Conservation (phyloP, 75 land plant species). For the Gnetum montanum region DNA sequence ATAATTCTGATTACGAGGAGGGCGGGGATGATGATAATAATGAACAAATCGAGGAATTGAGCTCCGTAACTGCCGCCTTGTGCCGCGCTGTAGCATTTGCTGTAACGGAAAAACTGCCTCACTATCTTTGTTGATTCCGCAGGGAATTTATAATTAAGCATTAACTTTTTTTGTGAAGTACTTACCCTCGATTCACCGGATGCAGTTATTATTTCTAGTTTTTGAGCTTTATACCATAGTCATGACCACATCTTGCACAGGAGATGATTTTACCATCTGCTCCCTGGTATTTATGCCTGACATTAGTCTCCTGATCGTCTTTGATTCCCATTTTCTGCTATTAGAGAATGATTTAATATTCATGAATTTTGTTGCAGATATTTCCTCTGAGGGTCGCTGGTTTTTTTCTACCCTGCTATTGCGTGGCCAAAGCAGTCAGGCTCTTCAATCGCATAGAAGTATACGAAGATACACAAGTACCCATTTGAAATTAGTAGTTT, state of each 20-base stretch:
- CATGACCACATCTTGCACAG: slow-evolving; percentile 13
- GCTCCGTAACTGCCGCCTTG: background rate
- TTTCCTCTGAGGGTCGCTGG: slow-evolving; percentile 22
- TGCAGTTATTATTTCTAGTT: slow-evolving; percentile 19
- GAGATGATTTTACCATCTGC: slow-evolving; percentile 13
- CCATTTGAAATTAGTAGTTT: too few relatives aligned
- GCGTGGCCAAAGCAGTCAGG: slow-evolving; percentile 19
- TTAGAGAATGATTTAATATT: too few relatives aligned
- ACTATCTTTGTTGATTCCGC: background rate
- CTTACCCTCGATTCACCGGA: too few relatives aligned
- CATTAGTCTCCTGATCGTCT: too few relatives aligned
- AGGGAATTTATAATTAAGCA: background rate
- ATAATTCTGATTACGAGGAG: too few relatives aligned
- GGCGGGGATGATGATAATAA: background rate
- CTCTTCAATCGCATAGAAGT: slow-evolving; percentile 4
- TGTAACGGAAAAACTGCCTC: background rate
- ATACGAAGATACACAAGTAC: too few relatives aligned
- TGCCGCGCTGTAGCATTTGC: background rate
- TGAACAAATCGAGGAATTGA: background rate
- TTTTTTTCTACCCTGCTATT: slow-evolving; percentile 24
- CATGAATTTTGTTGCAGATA: slow-evolving; percentile 17
- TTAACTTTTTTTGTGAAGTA: background rate
- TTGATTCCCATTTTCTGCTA: too few relatives aligned
- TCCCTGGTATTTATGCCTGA: too few relatives aligned
- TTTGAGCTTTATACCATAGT: slow-evolving; percentile 17